Evolutionary conservation across 2,329 filamentous ascomycete genomes (phyloP).

Genomic region (Trichoderma sp.): DNA sequence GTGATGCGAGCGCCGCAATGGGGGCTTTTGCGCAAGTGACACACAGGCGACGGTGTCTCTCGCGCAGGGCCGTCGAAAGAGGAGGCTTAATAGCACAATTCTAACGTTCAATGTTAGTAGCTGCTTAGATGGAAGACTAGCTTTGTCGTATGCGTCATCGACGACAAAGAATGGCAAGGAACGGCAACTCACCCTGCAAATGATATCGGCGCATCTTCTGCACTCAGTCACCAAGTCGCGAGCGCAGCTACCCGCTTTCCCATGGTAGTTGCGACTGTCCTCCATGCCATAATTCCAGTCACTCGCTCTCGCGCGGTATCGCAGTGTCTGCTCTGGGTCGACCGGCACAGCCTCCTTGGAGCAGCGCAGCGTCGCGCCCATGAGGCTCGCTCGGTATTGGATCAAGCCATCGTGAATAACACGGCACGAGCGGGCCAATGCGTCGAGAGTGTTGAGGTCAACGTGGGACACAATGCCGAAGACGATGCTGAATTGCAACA

Average conservation of each 20-base stretch:
- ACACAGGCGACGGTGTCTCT: slow-evolving; percentile 80
- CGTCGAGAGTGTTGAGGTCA: slow-evolving; percentile 84
- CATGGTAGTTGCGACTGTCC: slow-evolving; percentile 52
- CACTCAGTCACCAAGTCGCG: slow-evolving; percentile 85
- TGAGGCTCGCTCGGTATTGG: slow-evolving; percentile 71
- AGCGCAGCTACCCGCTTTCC: slow-evolving; percentile 76
- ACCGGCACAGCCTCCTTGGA: slow-evolving; percentile 63
- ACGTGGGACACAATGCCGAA: slow-evolving; percentile 71
- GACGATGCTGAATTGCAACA: slow-evolving; percentile 61
- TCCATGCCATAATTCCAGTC: slow-evolving; percentile 59
- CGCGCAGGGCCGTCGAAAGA: slow-evolving; percentile 61
- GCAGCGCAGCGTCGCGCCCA: slow-evolving; percentile 76
- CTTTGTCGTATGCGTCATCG: neutral
- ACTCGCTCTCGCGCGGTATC: slow-evolving; percentile 51
- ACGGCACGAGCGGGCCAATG: slow-evolving; percentile 77
- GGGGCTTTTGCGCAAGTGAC: slow-evolving; percentile 70
- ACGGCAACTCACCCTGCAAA: slow-evolving; percentile 69
- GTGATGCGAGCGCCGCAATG: slow-evolving; percentile 53
- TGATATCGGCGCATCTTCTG: slow-evolving; percentile 69
- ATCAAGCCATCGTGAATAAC: slow-evolving; percentile 75
- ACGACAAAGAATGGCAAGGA: neutral
- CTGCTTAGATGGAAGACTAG: neutral
- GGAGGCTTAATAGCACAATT: slow-evolving; percentile 89
- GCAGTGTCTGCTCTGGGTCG: slow-evolving; percentile 55
- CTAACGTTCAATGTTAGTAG: slow-evolving; percentile 43